Evolutionary conservation across 768 basidiomycete species (phyloP).

Genomic region (Amanita pallidorosea): DNA sequence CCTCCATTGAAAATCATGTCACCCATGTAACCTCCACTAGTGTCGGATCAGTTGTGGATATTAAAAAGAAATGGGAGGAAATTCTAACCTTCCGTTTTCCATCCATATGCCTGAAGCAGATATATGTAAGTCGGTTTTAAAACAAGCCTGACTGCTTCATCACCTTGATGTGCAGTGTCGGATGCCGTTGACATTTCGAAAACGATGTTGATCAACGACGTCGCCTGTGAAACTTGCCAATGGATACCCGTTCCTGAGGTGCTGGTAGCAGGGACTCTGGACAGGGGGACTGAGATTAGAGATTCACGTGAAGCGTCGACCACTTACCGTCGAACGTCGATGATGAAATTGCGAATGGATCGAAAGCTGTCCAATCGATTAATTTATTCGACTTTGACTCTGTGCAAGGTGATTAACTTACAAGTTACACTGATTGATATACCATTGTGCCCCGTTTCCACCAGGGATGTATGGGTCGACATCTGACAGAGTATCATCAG

Average conservation of each 20-base stretch:
- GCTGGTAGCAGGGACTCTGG: conserved; percentile 38
- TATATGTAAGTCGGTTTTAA: conserved; percentile 11
- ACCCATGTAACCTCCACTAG: conserved; percentile 45
- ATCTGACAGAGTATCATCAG: conserved; percentile 26
- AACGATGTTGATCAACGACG: conserved; percentile 62
- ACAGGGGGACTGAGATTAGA: not conserved
- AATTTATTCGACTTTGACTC: not conserved
- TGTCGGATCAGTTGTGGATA: not conserved
- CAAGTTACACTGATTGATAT: conserved; percentile 61
- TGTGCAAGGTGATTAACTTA: conserved; percentile 16
- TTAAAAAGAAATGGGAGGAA: not conserved
- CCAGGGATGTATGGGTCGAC: conserved; percentile 62
- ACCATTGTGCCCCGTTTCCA: conserved; percentile 55
- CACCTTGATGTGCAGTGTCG: conserved; percentile 61
- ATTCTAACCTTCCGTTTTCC: conserved; percentile 64
- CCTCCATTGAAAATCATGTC: conserved; percentile 48
- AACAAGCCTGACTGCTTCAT: not conserved
- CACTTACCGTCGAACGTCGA: conserved; percentile 44
- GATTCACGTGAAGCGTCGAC: not conserved
- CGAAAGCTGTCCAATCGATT: conserved; percentile 36
- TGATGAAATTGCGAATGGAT: conserved; percentile 64
- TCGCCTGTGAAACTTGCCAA: conserved; percentile 78
- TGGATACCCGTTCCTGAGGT: conserved; percentile 61
- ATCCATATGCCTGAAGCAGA: conserved; percentile 43
- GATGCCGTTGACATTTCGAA: conserved; percentile 58